Evolutionary conservation across 768 basidiomycete species (phyloP).

Genomic region (Suillus sp.): DNA sequence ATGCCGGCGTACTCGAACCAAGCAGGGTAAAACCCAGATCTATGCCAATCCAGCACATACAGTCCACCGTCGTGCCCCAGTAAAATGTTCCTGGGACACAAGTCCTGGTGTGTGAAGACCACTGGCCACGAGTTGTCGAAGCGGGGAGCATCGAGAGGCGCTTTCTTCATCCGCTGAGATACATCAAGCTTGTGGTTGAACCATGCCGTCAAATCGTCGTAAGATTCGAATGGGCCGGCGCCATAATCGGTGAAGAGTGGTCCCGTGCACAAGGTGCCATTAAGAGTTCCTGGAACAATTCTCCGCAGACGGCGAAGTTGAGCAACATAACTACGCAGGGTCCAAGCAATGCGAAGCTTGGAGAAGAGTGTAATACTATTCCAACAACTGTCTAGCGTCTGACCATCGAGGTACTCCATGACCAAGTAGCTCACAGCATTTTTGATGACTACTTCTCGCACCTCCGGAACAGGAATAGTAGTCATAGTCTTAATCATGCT

Average conservation of each 20-base stretch:
- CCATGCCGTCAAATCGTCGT: conserved; percentile 8
- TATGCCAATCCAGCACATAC: conserved; percentile 25
- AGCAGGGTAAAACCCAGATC: conserved; percentile 22
- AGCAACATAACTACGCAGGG: conserved; percentile 31
- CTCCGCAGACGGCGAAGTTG: conserved; percentile 24
- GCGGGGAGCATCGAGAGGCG: background rate
- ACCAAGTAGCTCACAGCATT: background rate
- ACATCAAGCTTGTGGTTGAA: conserved; percentile 4
- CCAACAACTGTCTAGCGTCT: conserved; percentile 30
- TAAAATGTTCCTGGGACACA: conserved; percentile 26
- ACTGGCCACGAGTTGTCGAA: conserved; percentile 16
- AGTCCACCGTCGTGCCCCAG: conserved; percentile 18
- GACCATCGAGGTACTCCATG: conserved; percentile 33
- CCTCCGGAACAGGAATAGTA: conserved; percentile 4
- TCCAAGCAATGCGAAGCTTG: conserved; percentile 7
- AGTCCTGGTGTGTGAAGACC: conserved; percentile 26
- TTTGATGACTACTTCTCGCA: background rate
- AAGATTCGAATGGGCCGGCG: conserved; percentile 1
- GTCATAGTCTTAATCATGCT: background rate
- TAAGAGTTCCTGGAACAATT: background rate
- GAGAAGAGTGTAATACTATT: conserved; percentile 20
- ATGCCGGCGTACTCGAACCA: conserved; percentile 26
- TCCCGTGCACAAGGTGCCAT: background rate
- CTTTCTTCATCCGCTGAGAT: conserved; percentile 4
- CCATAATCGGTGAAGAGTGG: background rate